Evolutionary conservation across 352 stramenopile genomes (phyloP), one percentile per base, ranked within the genome.

Genomic region (Globisporangium okanoganense): DNA sequence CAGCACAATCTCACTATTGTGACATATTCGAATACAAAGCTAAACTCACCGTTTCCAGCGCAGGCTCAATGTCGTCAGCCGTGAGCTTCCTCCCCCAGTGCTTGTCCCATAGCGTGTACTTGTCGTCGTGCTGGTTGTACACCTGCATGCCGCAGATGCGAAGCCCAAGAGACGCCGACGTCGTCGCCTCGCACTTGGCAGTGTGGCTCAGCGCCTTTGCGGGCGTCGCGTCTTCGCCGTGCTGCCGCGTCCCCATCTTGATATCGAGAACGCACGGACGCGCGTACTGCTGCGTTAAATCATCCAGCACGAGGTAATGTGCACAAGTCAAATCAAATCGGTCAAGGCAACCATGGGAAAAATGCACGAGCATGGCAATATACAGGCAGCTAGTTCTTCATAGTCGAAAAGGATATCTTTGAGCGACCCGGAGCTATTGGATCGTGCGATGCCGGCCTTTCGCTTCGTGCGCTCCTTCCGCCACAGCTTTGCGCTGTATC

Each of bases 101-200:
- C 61, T 93, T 93, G 72, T 93, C 81, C 70, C 82, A 89, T 35
- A 90, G 72, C 1, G 75, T 78, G 72, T 90, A 93, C 14, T 68
- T 74, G 24, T 78, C 61, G 50, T 89, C 73, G 13, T 66, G 61
- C 13, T 75, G 49, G 58, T 87, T 75, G 68, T 87, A 93, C 53
- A 91, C 80, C 67, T 93, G 84, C 84, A 93, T 93, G 22, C 84
- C 84, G 58, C 84, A 93, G 49, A 93, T 69, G 36, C 84, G 79
- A 18, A 93, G 61, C 13, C 84, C 84, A 3, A 93, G 72, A 24
- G 68, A 60, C 14, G 84, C 69, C 16, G 83, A 93, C 18, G 83
- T 93, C 25, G 83, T 93, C 14, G 74, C 73, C n/a, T 75, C 73
- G 54, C 83, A 93, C 64, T 93, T 93, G 33, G 73, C 75, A 13